phyloP scores from a whole-genome alignment of 192 early-diverging fungal species.

The Kickxella alabastrina region DNA sequence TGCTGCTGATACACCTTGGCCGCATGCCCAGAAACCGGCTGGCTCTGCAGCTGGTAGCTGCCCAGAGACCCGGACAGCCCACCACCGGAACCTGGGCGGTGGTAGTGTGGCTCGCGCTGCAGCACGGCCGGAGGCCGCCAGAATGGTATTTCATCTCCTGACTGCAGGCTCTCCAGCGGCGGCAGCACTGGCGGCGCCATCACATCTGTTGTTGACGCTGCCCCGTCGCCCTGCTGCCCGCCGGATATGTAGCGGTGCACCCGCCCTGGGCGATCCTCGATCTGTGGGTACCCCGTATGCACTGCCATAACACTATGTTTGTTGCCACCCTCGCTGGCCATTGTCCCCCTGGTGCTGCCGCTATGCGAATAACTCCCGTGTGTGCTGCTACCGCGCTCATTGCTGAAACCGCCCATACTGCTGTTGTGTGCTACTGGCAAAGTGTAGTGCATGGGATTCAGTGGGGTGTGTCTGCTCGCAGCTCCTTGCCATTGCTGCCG shows the following conservation, averaged over 20 bases:
- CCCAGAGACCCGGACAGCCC: too few species aligned
- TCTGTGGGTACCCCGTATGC: conserved; percentile 25
- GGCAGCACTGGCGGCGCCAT: conserved; percentile 33
- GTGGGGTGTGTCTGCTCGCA: too few species aligned
- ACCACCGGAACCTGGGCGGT: conserved; percentile 1
- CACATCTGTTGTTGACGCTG: background rate
- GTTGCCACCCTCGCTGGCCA: too few species aligned
- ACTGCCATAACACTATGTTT: conserved; percentile 2
- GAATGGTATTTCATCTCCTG: conserved; percentile 33
- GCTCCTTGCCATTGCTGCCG: conserved; percentile 1
- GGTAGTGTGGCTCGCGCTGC: conserved; percentile 49
- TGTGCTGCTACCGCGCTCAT: background rate
- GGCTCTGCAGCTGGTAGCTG: too few species aligned
- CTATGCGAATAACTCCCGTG: background rate
- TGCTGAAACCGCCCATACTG: background rate
- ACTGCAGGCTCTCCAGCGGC: conserved; percentile 4
- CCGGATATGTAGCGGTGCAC: conserved; percentile 47
- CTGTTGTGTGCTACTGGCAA: background rate
- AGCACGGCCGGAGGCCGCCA: conserved; percentile 52
- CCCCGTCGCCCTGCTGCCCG: conserved; percentile 5
- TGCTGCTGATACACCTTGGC: background rate
- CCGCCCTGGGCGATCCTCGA: conserved; percentile 29
- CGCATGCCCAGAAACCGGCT: too few species aligned
- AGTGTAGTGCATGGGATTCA: too few species aligned
- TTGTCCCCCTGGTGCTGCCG: background rate